Conservation (phyloP, 2,329 filamentous ascomycete genomes). For the Pseudogymnoascus sp. region DNA sequence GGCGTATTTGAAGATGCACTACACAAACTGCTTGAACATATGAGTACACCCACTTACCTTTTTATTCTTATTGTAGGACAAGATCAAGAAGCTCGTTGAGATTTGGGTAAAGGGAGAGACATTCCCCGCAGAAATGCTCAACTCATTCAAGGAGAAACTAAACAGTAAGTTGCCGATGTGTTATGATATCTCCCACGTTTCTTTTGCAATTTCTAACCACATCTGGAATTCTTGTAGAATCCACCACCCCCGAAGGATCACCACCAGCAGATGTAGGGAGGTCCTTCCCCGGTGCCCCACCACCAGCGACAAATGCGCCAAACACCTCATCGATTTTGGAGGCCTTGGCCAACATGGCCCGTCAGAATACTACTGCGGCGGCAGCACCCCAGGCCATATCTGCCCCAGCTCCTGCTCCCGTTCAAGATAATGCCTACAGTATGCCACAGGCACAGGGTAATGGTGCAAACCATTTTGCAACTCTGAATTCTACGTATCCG, state of each 20-base stretch:
- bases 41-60: slow-evolving; percentile 39
- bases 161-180: slow-evolving; percentile 50
- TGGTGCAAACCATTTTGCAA: slow-evolving; percentile 26
- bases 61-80: slow-evolving; percentile 61
- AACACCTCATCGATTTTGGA: slow-evolving; percentile 63
- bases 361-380: slow-evolving; percentile 53
- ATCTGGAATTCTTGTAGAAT: slow-evolving; percentile 42
- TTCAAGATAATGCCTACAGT: slow-evolving; percentile 29
- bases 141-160: slow-evolving; percentile 73
- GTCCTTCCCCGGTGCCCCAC: slow-evolving; percentile 33
- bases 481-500: slow-evolving; percentile 21
- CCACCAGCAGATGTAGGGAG: slow-evolving; percentile 31
- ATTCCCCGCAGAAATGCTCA: slow-evolving; percentile 73
- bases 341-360: slow-evolving; percentile 71
- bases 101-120: slow-evolving; percentile 97
- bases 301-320: slow-evolving; percentile 33
- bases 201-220: slow-evolving; percentile 32
- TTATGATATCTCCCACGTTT: slow-evolving; percentile 5
- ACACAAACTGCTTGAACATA: background rate
- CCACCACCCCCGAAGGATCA: slow-evolving; percentile 63
- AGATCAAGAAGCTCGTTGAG: slow-evolving; percentile 89
- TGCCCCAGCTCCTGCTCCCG: slow-evolving; percentile 25
- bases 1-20: slow-evolving; percentile 3
- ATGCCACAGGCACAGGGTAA: slow-evolving; percentile 39
- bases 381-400: slow-evolving; percentile 16